Evolutionary conservation across 768 basidiomycete species (phyloP).

Genomic region (Lepiota venenata): DNA sequence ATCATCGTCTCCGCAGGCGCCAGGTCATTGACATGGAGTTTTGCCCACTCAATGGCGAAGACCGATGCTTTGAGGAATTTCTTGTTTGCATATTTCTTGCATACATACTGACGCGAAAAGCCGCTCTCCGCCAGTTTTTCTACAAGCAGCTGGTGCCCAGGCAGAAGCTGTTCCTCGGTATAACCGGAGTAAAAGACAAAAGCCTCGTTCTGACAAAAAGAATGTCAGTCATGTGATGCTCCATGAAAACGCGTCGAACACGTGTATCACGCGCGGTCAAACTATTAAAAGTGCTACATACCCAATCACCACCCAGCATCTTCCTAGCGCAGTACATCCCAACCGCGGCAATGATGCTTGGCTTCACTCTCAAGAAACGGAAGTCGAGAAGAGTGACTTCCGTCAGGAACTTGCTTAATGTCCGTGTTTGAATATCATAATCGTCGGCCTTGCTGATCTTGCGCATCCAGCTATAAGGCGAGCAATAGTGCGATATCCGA

Average conservation of each 20-base stretch:
- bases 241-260: conserved; percentile 12
- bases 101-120: conserved; percentile 85
- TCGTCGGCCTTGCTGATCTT: conserved; percentile 98
- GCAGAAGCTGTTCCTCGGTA: conserved; percentile 82
- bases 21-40: conserved; percentile 38
- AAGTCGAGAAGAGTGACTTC: conserved; percentile 94
- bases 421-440: conserved; percentile 97
- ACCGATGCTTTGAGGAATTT: conserved; percentile 92
- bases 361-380: conserved; percentile 90
- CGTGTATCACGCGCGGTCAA: conserved; percentile 13
- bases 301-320: conserved; percentile 97
- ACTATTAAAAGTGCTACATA: conserved; percentile 43
- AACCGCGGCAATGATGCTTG: conserved; percentile 90
- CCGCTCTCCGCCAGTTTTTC: conserved; percentile 78
- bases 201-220: conserved; percentile 64
- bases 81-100: conserved; percentile 96
- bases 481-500: conserved; percentile 95
- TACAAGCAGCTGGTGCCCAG: conserved; percentile 77
- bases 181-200: conserved; percentile 93
- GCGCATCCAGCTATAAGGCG: conserved; percentile 98
- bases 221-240: conserved; percentile 34
- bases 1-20: conserved; percentile 40
- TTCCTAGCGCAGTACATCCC: conserved; percentile 94
- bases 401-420: conserved; percentile 95
- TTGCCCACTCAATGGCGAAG: conserved; percentile 77